phyloP scores from a whole-genome alignment of 228 moss, liverwort and hornwort species.

The Sphagnum fallax region DNA sequence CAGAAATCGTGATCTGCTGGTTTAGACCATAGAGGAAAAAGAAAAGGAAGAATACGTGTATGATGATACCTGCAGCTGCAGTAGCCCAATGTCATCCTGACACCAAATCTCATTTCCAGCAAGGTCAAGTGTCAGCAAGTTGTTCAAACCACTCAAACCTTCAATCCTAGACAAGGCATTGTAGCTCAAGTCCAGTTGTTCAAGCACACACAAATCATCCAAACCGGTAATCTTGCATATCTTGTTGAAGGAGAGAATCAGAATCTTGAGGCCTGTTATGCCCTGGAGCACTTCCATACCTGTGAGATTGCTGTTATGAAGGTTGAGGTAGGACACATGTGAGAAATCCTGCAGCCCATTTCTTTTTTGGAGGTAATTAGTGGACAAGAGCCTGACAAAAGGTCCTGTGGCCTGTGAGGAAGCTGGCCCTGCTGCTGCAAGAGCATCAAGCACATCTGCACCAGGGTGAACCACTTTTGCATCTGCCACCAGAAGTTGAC shows the following conservation, averaged over 20 bases:
- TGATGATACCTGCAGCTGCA: conserved; percentile 43
- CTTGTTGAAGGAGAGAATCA: conserved; percentile 84
- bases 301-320: conserved; percentile 68
- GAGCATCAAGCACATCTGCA: conserved; percentile 2
- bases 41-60: conserved; percentile 1
- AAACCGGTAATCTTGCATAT: conserved; percentile 70
- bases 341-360: conserved; percentile 33
- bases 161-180: conserved; percentile 64
- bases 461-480: conserved; percentile 1
- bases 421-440: conserved; percentile 16
- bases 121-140: conserved; percentile 57
- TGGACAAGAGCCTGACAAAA: conserved; percentile 31
- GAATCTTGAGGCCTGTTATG: conserved; percentile 56
- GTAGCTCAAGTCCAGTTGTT: conserved; percentile 81
- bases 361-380: conserved; percentile 46
- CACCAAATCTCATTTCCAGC: conserved; percentile 80
- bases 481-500: conserved; percentile 9
- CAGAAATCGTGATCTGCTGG: background rate
- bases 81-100: conserved; percentile 42
- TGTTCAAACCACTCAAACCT: conserved; percentile 49
- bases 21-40: background rate
- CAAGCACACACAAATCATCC: conserved; percentile 53
- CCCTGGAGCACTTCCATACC: conserved; percentile 52
- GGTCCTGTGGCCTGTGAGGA: conserved; percentile 14
- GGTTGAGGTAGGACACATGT: conserved; percentile 59